These are phyloP conservation scores for Solanum virginianum DNA, from an alignment of 257 asterid genomes.

Conservation along the genomic window DNA sequence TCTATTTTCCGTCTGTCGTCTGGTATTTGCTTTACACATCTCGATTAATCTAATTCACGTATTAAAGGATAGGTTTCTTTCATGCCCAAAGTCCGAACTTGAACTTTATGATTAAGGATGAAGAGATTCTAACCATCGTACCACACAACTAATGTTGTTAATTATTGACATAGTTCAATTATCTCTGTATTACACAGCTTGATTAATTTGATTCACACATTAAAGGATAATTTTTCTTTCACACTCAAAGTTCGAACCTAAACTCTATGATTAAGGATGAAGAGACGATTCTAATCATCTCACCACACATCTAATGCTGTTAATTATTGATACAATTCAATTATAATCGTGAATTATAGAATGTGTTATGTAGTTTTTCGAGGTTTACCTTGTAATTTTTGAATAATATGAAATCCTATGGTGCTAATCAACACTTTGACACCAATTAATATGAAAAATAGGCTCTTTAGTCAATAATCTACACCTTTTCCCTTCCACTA, in stretches of 20 bases:
- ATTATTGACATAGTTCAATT: not conserved
- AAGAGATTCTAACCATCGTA: not conserved
- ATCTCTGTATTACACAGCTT: not conserved
- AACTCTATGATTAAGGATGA: not conserved
- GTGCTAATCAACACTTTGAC: not conserved
- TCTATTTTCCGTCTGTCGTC: too few species aligned
- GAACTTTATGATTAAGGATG: not conserved
- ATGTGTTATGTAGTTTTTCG: too few species aligned
- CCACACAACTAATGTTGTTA: not conserved
- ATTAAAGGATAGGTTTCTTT: not conserved
- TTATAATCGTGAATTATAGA: not conserved
- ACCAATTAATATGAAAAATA: not conserved
- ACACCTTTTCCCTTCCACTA: not conserved
- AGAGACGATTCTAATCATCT: not conserved
- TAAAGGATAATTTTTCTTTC: not conserved
- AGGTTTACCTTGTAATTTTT: too few species aligned
- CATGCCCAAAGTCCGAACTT: accelerated
- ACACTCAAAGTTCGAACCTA: accelerated
- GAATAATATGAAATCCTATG: too few species aligned
- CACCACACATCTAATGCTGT: not conserved
- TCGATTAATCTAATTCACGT: not conserved
- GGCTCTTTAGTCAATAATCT: not conserved
- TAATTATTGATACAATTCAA: not conserved
- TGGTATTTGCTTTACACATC: not conserved
- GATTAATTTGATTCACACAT: not conserved